These are phyloP conservation scores for Termitomyces sp. DNA, from an alignment of 768 basidiomycete genomes.

Conservation along the genomic window DNA sequence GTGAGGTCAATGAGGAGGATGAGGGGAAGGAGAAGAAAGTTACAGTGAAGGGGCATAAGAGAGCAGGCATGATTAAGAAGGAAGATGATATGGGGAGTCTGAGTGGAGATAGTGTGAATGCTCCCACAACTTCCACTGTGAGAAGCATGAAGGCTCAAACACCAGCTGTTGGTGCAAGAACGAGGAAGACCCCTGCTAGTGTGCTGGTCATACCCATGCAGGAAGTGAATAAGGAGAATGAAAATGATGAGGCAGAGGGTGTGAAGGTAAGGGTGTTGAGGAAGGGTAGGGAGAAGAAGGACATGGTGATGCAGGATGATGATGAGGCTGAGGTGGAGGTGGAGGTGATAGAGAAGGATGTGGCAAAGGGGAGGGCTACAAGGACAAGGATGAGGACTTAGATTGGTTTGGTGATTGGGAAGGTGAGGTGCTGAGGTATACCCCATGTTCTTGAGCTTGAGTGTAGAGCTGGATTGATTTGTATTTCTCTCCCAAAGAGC, in stretches of 20 bases:
- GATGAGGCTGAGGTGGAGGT: constrained; percentile 3
- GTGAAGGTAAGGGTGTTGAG: constrained; percentile 28
- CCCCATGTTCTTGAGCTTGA: background rate
- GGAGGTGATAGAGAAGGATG: constrained; percentile 14
- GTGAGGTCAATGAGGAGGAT: background rate
- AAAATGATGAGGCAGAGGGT: constrained; percentile 20
- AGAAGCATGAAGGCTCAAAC: constrained; percentile 10
- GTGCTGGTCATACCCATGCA: constrained; percentile 24
- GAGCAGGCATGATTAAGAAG: constrained; percentile 12
- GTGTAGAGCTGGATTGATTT: background rate
- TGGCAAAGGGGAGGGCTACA: constrained; percentile 20
- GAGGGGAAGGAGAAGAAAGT: constrained; percentile 8
- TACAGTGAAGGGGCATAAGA: constrained; percentile 13
- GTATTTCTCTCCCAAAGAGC: background rate
- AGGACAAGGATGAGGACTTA: constrained; percentile 24
- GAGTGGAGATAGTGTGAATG: background rate
- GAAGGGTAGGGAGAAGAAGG: constrained; percentile 15
- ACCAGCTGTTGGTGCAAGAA: background rate
- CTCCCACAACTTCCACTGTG: background rate
- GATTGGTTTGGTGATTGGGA: background rate
- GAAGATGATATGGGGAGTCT: constrained; percentile 3
- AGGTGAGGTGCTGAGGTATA: background rate
- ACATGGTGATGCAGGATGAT: constrained; percentile 21
- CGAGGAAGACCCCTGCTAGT: constrained; percentile 32
- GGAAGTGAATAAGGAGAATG: constrained; percentile 39